Conservation (phyloP, 163 green algal genomes). For the Botryococcus braunii region DNA sequence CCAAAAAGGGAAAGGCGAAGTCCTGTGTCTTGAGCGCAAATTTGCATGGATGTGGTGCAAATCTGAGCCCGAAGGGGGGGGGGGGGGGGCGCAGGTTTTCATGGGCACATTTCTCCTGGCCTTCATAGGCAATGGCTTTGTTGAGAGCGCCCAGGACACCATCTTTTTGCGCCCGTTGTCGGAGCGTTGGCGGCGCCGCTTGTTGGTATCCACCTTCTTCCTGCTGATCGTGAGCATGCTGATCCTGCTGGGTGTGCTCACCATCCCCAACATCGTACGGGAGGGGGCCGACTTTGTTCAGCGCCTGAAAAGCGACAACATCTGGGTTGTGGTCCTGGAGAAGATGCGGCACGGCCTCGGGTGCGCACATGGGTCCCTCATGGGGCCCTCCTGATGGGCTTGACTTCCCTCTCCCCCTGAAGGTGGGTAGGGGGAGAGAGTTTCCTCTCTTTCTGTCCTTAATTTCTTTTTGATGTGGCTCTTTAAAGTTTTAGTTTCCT, state of each 20-base stretch:
- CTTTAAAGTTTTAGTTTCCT: no score
- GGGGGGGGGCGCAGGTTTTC: slow-evolving; percentile 53
- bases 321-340: slow-evolving; percentile 85
- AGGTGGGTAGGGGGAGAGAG: no score
- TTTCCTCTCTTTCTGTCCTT: no score
- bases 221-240: slow-evolving; percentile 56
- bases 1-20: no score
- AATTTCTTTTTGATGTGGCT: no score
- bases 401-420: no score
- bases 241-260: slow-evolving; percentile 65
- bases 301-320: slow-evolving; percentile 80
- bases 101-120: slow-evolving; percentile 87
- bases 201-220: slow-evolving; percentile 61
- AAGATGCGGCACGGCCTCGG: slow-evolving; percentile 79
- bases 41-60: no score
- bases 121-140: slow-evolving; percentile 83
- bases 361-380: no score
- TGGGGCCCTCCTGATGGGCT: no score
- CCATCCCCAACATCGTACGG: slow-evolving; percentile 79
- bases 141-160: slow-evolving; percentile 20
- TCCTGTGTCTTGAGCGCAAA: no score
- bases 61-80: no score
- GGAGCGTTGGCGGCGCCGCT: slow-evolving; percentile 9
- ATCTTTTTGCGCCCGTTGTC: background rate
- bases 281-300: slow-evolving; percentile 82